phyloP scores from a whole-genome alignment of 2,329 filamentous ascomycete genomes.

The Dactylonectria estremocensis region DNA sequence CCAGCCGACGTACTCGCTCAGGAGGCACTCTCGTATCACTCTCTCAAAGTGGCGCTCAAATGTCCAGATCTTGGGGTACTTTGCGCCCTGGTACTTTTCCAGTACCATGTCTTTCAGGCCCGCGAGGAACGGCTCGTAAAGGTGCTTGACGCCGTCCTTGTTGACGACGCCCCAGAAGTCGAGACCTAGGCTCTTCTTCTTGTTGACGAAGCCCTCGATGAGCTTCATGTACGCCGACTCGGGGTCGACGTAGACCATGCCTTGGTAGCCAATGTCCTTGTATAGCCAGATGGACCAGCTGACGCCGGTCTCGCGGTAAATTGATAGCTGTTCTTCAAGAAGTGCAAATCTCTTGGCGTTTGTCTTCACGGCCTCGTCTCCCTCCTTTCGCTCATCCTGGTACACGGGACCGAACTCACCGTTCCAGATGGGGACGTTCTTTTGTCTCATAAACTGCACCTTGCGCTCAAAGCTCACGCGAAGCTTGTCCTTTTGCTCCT shows the following conservation, averaged over 20 bases:
- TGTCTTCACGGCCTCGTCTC: slow-evolving; percentile 54
- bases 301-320: slow-evolving; percentile 53
- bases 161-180: slow-evolving; percentile 67
- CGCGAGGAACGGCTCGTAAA: slow-evolving; percentile 57
- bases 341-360: slow-evolving; percentile 60
- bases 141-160: slow-evolving; percentile 50
- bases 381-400: slow-evolving; percentile 53
- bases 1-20: slow-evolving; percentile 66
- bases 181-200: slow-evolving; percentile 67
- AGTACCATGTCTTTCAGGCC: slow-evolving; percentile 61
- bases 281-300: slow-evolving; percentile 75
- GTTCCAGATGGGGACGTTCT: slow-evolving; percentile 63
- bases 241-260: slow-evolving; percentile 66
- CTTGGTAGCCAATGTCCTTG: slow-evolving; percentile 71
- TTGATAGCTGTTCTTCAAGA: slow-evolving; percentile 58
- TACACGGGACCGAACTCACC: slow-evolving; percentile 69
- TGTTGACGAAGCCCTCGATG: slow-evolving; percentile 67
- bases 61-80: slow-evolving; percentile 66
- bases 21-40: slow-evolving; percentile 55
- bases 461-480: slow-evolving; percentile 59
- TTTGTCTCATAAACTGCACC: slow-evolving; percentile 59
- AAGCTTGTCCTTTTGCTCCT: slow-evolving; percentile 60
- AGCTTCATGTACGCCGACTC: slow-evolving; percentile 65
- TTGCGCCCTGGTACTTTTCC: slow-evolving; percentile 57
- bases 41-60: slow-evolving; percentile 66